Conservation (phyloP, 1,284 basidiomycete species). For the Malassezia globosa region DNA sequence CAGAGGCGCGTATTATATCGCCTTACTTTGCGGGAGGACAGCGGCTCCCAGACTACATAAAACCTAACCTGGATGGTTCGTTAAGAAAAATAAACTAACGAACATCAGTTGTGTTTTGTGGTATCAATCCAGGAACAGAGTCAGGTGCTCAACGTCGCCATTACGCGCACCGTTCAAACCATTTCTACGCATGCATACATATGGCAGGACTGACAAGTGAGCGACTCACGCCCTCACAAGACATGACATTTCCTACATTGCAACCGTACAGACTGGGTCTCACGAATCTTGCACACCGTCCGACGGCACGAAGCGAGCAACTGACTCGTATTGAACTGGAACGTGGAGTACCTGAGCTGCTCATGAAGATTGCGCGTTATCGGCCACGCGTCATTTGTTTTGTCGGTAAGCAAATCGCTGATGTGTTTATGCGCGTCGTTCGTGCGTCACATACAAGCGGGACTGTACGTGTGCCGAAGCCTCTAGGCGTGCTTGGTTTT, state of each 20-base stretch:
- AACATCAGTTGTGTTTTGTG: conserved; percentile 12
- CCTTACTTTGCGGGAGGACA: conserved; percentile 2
- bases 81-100: background rate
- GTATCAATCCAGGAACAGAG: conserved; percentile 14
- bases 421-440: conserved; percentile 3
- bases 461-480: background rate
- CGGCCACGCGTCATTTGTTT: conserved; percentile 12
- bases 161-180: conserved; percentile 16
- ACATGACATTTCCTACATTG: conserved; percentile 1
- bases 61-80: background rate
- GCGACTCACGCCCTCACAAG: background rate
- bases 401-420: conserved; percentile 14
- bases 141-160: conserved; percentile 13
- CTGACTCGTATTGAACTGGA: conserved; percentile 1
- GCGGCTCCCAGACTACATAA: conserved; percentile 11
- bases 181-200: conserved; percentile 13
- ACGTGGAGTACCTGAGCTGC: conserved; percentile 6
- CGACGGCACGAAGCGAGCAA: conserved; percentile 12
- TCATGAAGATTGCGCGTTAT: conserved; percentile 5
- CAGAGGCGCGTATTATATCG: conserved; percentile 7
- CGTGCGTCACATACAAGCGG: background rate
- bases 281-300: conserved; percentile 13
- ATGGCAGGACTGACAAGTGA: conserved; percentile 3
- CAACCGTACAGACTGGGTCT: conserved; percentile 7
- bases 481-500: too few relatives aligned